Evolutionary conservation across 768 basidiomycete genomes (phyloP).

Genomic region (Suillus subalutaceus): DNA sequence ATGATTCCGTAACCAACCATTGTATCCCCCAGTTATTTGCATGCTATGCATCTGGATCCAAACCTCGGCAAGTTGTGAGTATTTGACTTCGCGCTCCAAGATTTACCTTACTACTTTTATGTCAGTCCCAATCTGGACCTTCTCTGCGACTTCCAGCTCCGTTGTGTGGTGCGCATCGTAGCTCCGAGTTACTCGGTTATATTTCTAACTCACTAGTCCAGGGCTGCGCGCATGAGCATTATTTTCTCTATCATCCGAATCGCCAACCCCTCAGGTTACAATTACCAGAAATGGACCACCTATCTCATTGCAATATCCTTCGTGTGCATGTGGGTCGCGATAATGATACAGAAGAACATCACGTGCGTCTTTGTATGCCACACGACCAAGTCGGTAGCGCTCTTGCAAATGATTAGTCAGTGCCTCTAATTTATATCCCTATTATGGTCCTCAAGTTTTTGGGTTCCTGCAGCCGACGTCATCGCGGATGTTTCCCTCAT

Average conservation of each 20-base stretch:
- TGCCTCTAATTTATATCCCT: neutral
- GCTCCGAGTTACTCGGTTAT: neutral
- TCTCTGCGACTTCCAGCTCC: neutral
- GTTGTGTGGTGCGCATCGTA: neutral
- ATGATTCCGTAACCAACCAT: neutral
- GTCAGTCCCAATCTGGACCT: neutral
- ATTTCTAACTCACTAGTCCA: neutral
- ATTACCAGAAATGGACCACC: neutral
- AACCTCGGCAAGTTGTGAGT: neutral
- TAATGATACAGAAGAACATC: neutral
- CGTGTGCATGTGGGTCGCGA: slow-evolving; percentile 2
- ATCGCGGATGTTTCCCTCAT: slow-evolving; percentile 2
- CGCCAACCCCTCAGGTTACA: neutral
- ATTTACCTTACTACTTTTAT: neutral
- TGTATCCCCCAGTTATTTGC: neutral
- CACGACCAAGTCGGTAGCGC: neutral
- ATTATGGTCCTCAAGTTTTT: neutral
- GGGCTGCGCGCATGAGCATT: slow-evolving; percentile 12
- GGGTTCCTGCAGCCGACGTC: slow-evolving; percentile 4
- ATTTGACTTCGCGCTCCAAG: neutral
- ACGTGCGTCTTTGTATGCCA: neutral
- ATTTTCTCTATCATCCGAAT: slow-evolving; percentile 11
- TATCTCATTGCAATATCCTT: slow-evolving; percentile 4
- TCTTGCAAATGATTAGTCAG: slow-evolving; percentile 6
- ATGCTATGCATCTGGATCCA: neutral